Evolutionary conservation across 2,329 filamentous ascomycete species (phyloP), one percentile per base, ranked within the genome.

Genomic region (Leptographium wingfieldii): DNA sequence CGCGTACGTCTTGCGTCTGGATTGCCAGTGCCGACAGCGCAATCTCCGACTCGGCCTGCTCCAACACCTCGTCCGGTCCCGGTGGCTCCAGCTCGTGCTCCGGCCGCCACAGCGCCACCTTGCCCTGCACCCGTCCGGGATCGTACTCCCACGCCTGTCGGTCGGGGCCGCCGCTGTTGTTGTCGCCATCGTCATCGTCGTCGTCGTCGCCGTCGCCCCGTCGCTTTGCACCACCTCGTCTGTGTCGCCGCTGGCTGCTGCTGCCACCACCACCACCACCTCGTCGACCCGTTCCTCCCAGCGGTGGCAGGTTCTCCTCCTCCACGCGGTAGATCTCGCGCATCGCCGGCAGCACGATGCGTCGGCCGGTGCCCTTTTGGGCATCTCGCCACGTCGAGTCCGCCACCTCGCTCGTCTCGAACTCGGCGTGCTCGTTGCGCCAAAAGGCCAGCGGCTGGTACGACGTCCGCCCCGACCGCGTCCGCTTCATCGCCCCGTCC

Each of bases 361-460:
- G 68, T 29, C 71, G 68, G 38, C 66, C 33, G 3, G 49, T 16
- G 3, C 25, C 57, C 55, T 68, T 76, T 56, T 76, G 71, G 25
- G 16, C 16, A 43, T 56, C 16, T 5, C 29, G 31, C 31, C 49
- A 7, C 60, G 75, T 72, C 59, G 80, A 80, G 33, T 75, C 74
- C 52, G 73, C 70, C 33, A 68, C 71, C 56, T 84, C 82, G 29
- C 83, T 80, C 22, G 80, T 77, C 57, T 86, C 84, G 67, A 85
- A 89, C 27, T 90, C 81, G 55, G 87, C 82, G 59, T 82, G 82
- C 70, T 97, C 92, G 65, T 91, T 91, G 67, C 85, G 85, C 92
- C 92, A 97, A 69, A 81, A 95, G 31, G 89, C 84, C 40, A 96
- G 73, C 0, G 92, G 94, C 62, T 83, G 83, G 63, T 90, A 85